Conservation (phyloP, 2,329 filamentous ascomycete genomes). For the Sordariomycetes sp. region DNA sequence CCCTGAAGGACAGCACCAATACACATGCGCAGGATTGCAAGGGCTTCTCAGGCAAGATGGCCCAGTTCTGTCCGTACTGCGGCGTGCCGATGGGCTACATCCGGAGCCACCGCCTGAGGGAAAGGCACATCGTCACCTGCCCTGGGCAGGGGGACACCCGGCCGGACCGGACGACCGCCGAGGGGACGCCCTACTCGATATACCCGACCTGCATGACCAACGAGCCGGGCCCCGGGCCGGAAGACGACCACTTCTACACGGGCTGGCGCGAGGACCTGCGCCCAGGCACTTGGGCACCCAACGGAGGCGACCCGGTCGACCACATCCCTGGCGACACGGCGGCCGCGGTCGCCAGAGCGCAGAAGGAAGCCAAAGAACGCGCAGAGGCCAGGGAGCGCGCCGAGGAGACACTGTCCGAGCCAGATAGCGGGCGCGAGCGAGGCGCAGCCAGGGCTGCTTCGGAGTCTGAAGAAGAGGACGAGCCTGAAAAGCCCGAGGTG, state of each 20-base stretch:
- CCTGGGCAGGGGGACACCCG: background rate
- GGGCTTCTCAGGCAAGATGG: constrained; percentile 8
- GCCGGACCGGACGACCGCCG: background rate
- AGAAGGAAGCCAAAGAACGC: background rate
- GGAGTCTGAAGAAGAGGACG: no score
- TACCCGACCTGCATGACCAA: background rate
- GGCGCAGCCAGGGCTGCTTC: no score
- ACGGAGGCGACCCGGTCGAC: background rate
- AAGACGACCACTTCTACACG: background rate
- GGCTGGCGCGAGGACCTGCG: background rate
- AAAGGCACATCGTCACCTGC: constrained; percentile 7
- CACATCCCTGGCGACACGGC: background rate
- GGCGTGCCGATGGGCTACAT: background rate
- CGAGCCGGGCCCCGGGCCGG: background rate
- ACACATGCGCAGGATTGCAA: constrained; percentile 9
- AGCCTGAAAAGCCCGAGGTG: no score
- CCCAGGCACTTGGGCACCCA: background rate
- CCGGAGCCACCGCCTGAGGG: background rate
- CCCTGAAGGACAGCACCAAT: constrained; percentile 4
- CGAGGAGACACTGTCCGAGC: no score
- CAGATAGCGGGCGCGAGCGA: no score
- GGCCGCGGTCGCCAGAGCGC: background rate
- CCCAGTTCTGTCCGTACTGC: constrained; percentile 13
- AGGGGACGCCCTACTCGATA: background rate
- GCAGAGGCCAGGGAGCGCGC: no score